These are phyloP conservation scores for Coelastrella sp. DNA, from an alignment of 139 green algal genomes.

Conservation along the genomic window DNA sequence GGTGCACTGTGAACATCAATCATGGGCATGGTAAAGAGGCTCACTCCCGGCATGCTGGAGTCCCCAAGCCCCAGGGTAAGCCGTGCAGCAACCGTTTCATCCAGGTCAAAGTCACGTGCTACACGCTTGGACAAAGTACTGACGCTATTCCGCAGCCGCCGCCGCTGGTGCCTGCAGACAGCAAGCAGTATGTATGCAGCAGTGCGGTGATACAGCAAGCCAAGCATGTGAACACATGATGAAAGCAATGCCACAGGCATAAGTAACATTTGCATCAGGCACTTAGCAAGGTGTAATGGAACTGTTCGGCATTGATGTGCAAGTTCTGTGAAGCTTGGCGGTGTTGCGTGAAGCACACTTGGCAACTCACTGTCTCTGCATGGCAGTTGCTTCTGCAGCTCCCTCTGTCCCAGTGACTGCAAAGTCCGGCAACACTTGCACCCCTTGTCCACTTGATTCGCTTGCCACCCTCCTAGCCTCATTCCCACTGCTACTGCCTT, in stretches of 20 bases:
- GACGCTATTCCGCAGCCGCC: conserved; percentile 17
- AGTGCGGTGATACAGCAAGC: background rate
- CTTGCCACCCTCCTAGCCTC: background rate
- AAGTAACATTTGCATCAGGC: background rate
- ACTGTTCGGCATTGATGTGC: too few species aligned
- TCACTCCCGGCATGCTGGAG: conserved; percentile 33
- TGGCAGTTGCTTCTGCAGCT: background rate
- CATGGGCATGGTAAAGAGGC: conserved; percentile 47
- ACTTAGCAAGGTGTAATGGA: background rate
- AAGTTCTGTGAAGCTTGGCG: background rate
- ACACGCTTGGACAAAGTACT: conserved; percentile 33
- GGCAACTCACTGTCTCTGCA: background rate
- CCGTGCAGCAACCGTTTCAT: conserved; percentile 33
- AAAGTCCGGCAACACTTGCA: conserved; percentile 22
- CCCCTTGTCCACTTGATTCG: background rate
- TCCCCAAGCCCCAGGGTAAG: conserved; percentile 59
- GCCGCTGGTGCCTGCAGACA: conserved; percentile 36
- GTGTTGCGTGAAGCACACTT: background rate
- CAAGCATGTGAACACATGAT: too few species aligned
- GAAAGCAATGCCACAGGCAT: background rate
- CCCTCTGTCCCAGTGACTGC: background rate
- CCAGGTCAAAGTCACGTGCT: conserved; percentile 50
- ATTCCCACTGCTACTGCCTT: background rate
- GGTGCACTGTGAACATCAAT: conserved; percentile 1
- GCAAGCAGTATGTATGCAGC: conserved; percentile 13